Evolutionary conservation across 805 yeast species (phyloP).

Genomic region (Lipomyces sp.): DNA sequence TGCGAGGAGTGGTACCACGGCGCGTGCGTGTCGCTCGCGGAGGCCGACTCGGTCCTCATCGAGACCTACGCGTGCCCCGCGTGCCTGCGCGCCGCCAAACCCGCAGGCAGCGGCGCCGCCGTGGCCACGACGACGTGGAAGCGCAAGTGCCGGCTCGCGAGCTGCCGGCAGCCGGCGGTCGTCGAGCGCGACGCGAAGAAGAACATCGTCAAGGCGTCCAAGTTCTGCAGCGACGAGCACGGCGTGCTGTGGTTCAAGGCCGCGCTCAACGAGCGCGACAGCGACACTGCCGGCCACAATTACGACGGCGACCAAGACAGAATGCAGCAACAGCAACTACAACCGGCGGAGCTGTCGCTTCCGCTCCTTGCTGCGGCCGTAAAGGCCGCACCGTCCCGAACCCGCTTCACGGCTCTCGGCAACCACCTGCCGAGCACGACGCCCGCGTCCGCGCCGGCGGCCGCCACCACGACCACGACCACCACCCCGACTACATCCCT

Average conservation of each 20-base stretch:
- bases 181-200: constrained; percentile 3
- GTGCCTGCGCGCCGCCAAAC: constrained; percentile 53
- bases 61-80: constrained; percentile 68
- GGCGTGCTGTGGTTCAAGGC: constrained; percentile 47
- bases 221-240: constrained; percentile 74
- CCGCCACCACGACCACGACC: no score
- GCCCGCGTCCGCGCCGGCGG: no score
- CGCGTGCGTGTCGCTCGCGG: constrained; percentile 62
- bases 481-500: no score
- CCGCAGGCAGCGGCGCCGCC: constrained; percentile 56
- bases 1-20: constrained; percentile 97
- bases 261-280: not conserved
- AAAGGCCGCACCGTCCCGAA: not conserved
- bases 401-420: constrained; percentile 17
- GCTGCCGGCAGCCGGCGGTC: constrained; percentile 53
- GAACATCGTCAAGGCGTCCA: constrained; percentile 43
- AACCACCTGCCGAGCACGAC: not conserved
- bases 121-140: constrained; percentile 62
- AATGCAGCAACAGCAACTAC: not conserved
- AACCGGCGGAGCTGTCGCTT: not conserved
- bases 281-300: no score
- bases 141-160: constrained; percentile 62
- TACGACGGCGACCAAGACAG: not conserved
- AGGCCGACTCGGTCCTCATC: constrained; percentile 52
- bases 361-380: constrained; percentile 6